A percentile compares a stretch with the other conserved stretches of the same genome.
Conservation (phyloP, 192 early-diverging fungal genomes). For the Pilaira anomala region DNA sequence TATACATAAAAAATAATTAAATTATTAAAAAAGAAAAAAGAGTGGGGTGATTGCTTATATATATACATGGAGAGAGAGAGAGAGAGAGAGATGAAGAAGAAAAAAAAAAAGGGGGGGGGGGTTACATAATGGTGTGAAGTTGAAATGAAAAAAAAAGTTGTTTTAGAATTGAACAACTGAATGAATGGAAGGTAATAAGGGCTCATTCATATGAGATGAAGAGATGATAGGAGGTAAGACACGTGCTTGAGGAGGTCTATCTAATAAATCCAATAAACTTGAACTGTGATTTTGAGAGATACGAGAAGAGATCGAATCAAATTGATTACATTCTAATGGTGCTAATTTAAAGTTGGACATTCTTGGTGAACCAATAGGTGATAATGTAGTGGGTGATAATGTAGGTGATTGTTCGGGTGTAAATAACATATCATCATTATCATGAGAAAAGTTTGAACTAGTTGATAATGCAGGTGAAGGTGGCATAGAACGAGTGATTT, state of each 20-base stretch:
- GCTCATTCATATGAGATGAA: neutral
- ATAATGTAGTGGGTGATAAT: conserved; percentile 12
- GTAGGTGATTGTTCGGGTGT: conserved; percentile 21
- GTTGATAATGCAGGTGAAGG: conserved; percentile 17
- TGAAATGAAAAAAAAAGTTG: too few species aligned
- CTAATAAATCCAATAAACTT: conserved; percentile 12
- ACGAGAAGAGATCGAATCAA: neutral
- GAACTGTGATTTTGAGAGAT: neutral
- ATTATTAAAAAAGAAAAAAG: conserved; percentile 1
- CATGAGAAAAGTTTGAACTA: conserved; percentile 14
- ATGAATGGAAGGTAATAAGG: conserved; percentile 21
- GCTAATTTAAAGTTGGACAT: conserved; percentile 20
- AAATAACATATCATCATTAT: conserved; percentile 21
- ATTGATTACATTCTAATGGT: conserved; percentile 23
- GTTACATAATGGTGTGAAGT: too few species aligned
- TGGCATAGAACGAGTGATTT: conserved; percentile 6
- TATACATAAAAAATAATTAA: too few species aligned
- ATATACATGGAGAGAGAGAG: neutral
- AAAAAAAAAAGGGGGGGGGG: too few species aligned
- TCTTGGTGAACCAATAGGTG: conserved; percentile 23
- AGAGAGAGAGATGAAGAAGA: neutral
- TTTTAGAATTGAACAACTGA: conserved; percentile 20
- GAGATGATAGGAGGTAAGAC: conserved; percentile 7
- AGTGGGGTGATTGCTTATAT: conserved; percentile 5
- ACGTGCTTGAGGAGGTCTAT: conserved; percentile 20